Base-by-base conservation (phyloP, 2,329 filamentous ascomycete species). In the Dactylellina leptospora region DNA sequence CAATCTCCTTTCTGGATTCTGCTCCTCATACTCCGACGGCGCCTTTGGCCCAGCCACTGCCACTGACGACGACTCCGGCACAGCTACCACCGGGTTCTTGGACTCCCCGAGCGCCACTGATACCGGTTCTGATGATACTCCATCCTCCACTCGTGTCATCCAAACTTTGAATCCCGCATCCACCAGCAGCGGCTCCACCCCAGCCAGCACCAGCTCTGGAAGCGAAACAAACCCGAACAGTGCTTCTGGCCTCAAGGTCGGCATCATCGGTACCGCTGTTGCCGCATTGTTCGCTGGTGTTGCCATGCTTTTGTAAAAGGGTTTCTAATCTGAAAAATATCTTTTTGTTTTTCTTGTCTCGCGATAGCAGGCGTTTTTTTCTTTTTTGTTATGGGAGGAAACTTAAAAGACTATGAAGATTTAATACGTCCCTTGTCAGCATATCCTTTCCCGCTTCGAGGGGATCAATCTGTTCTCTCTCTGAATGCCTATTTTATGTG, bases 231-330 rank as follows among this genome's bases (percentile, higher is more conserved):
- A 28, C 9, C 18, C 59, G 20, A 51, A 27, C 50, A 20, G 48
- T 33, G 64, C 64, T 13, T 28, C 50, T 18, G 50, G 56, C 16
- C 38, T 62, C 23, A 62, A 71, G 58, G 40, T 51, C 30, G 44
- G 50, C 18, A 10, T 62, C 18, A 6, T 62, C 18, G 64, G 64
- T 20, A 58, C 64, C 20, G 42, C 56, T 18, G 22, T 71, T 8
- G 58, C 38, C 38, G 58, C 64, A 16, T 18, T 71, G 3, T 20
- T 71, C 20, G 56, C 64, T 38, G 50, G 20, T 56, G 50, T 50
- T 13, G 64, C 64, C 11, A 40, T 71, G 27, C 3, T 62, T 22
- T 53, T 71, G 56, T 71, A 51, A 71, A 45, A 18, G 18, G n/a
- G 9, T 4, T 55, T 10, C n/a, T n/a, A 38, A 38, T 16, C 3